Conservation (phyloP, 116 monocot genomes). For the Cymodocea nodosa region DNA sequence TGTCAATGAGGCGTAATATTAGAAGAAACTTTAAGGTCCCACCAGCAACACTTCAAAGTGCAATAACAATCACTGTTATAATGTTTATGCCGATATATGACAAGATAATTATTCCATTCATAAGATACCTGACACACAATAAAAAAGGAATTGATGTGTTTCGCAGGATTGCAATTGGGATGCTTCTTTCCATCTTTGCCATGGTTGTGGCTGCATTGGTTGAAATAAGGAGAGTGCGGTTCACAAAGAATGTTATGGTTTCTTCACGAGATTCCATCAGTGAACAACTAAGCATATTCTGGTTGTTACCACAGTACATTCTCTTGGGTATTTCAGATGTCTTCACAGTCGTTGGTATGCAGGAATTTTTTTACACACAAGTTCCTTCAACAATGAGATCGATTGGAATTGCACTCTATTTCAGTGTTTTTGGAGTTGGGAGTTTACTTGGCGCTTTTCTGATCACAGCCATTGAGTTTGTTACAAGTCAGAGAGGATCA, state of each 20-base stretch:
- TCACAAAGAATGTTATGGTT: background rate
- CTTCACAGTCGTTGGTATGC: conserved; percentile 74
- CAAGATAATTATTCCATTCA: conserved; percentile 44
- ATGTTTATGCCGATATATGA: conserved; percentile 88
- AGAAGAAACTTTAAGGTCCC: conserved; percentile 44
- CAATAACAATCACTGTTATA: conserved; percentile 66
- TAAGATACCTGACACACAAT: conserved; percentile 20
- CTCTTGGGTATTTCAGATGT: conserved; percentile 56
- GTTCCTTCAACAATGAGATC: conserved; percentile 72
- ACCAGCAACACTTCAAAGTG: conserved; percentile 73
- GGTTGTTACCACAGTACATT: conserved; percentile 76
- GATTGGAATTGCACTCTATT: conserved; percentile 73
- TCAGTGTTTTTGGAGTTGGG: conserved; percentile 82
- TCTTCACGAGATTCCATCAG: background rate
- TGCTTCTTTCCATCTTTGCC: conserved; percentile 64
- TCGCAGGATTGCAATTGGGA: conserved; percentile 80
- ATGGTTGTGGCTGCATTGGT: conserved; percentile 64
- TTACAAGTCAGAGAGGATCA: conserved; percentile 16
- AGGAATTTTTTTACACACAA: conserved; percentile 84
- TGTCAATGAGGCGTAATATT: conserved; percentile 49
- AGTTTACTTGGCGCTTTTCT: conserved; percentile 60
- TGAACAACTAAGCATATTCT: conserved; percentile 41
- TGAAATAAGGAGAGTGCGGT: conserved; percentile 35
- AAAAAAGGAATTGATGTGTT: conserved; percentile 57
- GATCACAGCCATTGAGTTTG: conserved; percentile 42